Evolutionary conservation across 768 basidiomycete genomes (phyloP).

Genomic region (Pulveroboletus sp.): DNA sequence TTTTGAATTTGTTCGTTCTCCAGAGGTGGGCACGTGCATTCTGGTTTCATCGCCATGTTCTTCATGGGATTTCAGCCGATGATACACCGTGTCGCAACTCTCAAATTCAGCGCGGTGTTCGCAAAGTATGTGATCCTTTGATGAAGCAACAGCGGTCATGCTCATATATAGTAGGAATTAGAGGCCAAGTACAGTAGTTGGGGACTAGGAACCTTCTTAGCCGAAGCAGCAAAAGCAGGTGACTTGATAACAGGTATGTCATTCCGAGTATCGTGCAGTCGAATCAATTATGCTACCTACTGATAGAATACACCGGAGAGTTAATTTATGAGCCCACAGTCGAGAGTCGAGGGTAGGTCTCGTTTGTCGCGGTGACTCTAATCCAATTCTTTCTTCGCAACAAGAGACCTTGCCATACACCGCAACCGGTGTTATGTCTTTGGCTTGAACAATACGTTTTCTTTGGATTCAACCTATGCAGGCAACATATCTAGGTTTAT

Average conservation of each 20-base stretch:
- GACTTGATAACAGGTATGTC: conserved; percentile 45
- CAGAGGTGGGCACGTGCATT: conserved; percentile 22
- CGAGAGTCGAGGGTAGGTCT: conserved; percentile 47
- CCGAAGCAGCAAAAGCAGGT: conserved; percentile 38
- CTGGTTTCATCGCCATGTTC: background rate
- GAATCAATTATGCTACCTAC: background rate
- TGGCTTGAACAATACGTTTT: conserved; percentile 40
- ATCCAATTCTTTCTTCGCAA: background rate
- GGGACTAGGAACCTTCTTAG: conserved; percentile 53
- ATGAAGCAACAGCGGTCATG: background rate
- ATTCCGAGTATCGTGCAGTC: background rate
- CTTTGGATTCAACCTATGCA: conserved; percentile 50
- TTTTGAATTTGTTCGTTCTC: background rate
- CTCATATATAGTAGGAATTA: conserved; percentile 31
- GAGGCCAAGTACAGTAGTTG: conserved; percentile 41
- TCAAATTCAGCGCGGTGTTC: conserved; percentile 40
- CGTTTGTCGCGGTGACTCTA: background rate
- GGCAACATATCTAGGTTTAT: conserved; percentile 69
- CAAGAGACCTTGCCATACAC: conserved; percentile 42
- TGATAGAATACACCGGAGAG: conserved; percentile 65
- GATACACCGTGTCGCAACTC: conserved; percentile 43
- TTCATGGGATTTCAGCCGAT: conserved; percentile 20
- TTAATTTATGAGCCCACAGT: conserved; percentile 46
- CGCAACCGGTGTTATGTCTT: conserved; percentile 61
- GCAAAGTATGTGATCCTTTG: conserved; percentile 36